Evolutionary conservation across 352 stramenopile genomes (phyloP), one percentile per base, ranked within the genome.

Genomic region (Globisporangium irregulare): DNA sequence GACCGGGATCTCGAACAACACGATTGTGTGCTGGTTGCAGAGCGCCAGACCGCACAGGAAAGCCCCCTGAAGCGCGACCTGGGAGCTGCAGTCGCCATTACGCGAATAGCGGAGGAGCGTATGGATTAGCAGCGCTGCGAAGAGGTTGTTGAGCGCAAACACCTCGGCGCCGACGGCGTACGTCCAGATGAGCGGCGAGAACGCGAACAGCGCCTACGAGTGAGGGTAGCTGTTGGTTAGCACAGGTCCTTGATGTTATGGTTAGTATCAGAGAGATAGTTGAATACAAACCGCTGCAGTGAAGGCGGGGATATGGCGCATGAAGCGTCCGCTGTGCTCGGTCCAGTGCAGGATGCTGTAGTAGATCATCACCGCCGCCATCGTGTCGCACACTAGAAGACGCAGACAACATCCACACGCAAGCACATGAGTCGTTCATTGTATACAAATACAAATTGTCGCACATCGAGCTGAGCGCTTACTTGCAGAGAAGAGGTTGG

Each of bases 131-230:
- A 87, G 27, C 4, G 92, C 80, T 9, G 89, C 75, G 36, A 99
- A 97, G 1, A 97, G 71, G 59, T 98, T 99, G 73, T 99, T 98
- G n/a, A 99, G 80, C 5, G 95, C 89, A 74, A 99, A 99, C 14
- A 99, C 97, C 81, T 99, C 97, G 41, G 95, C 90, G 8, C 92
- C 90, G 38, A 95, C 86, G 1, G 92, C 91, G 73, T 99, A 99
- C 61, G 94, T 94, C 97, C 97, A 99, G 10, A 97, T 87, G 22
- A 99, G 75, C 25, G 95, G 93, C 10, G 90, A 98, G 64, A 98
- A 98, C n/a, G 91, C 84, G 69, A 94, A 98, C 3, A 97, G 64
- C 20, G 82, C 79, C 78, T 86, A 79, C 25, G 5, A 60, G 59
- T 24, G 53, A 27, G 59, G 14, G 3, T 18, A 12, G 12, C 38